Evolutionary conservation across 2,329 filamentous ascomycete species (phyloP), one percentile per base, ranked within the genome.

Genomic region (Hirsutella thompsonii): DNA sequence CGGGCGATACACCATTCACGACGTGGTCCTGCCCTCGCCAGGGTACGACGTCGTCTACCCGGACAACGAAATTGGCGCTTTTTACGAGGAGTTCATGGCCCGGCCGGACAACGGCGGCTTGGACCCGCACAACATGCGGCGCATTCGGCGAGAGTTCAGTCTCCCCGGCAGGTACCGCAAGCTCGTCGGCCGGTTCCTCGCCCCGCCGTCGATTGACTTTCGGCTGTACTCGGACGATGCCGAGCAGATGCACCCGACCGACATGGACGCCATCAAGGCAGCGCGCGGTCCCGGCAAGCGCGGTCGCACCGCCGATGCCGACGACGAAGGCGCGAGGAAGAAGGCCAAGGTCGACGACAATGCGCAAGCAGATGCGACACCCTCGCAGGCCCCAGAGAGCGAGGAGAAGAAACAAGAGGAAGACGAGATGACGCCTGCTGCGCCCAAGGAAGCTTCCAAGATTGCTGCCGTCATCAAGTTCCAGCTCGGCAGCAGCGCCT

Each of bases 11-110:
- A 77, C 72, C 30, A 83, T 98, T 51, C 87, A 84, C 54, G 92
- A 98, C 55, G 57, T 96, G 46, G 89, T 98, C 11, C 71, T 98
- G 2, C 90, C 93, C 3, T 80, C 83, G n/a, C 92, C 92, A 0
- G 92, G 92, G 16, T 95, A 80, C 64, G 88, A 94, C 51, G 76
- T 96, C 32, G 61, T 84, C 29, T 98, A 96, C 56, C 92, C 92
- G 0, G 57, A 69, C 19, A 96, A 98, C 58, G 76, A 77, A 29
- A 77, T 94, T 46, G 86, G 83, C n/a, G 70, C 76, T 3, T 94
- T 82, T 58, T 98, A 96, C 64, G 72, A 73, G 47, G 71, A 76
- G 2, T 93, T 95, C 63, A 98, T 98, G 93, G 75, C 64, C 26
- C 82, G 74, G 39, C 74, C 83, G 37, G 73, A 76, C 46, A 89